Evolutionary conservation across 2,329 filamentous ascomycete genomes (phyloP).

Genomic region (Phyllosticta ampelicida): DNA sequence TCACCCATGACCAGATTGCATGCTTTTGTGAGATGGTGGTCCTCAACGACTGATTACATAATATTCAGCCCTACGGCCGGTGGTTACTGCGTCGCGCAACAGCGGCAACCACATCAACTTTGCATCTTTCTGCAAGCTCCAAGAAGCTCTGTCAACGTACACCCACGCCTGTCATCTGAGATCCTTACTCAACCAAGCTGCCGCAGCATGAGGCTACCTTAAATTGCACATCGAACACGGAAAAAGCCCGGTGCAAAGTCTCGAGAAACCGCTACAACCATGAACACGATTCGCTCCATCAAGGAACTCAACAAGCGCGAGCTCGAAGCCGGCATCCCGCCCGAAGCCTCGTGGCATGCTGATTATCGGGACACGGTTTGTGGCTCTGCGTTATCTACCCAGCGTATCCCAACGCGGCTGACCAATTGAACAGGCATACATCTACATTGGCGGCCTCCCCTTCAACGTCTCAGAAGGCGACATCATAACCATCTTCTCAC

Average conservation of each 20-base stretch:
- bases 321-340: slow-evolving; percentile 75
- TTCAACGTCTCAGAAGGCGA: slow-evolving; percentile 93
- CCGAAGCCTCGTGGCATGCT: slow-evolving; percentile 88
- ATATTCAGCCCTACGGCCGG: no score
- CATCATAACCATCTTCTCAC: slow-evolving; percentile 90
- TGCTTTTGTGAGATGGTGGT: no score
- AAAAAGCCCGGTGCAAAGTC: neutral
- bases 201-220: neutral
- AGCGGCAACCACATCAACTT: no score
- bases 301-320: slow-evolving; percentile 90
- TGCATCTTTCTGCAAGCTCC: neutral
- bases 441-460: slow-evolving; percentile 91
- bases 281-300: slow-evolving; percentile 92
- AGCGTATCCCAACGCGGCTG: neutral
- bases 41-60: no score
- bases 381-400: no score
- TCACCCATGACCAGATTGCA: no score
- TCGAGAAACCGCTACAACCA: slow-evolving; percentile 31
- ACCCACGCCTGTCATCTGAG: neutral
- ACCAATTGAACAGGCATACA: slow-evolving; percentile 49
- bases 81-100: neutral
- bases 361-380: slow-evolving; percentile 80
- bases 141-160: neutral
- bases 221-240: neutral
- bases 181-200: neutral